Conservation (phyloP, 768 basidiomycete genomes). For the Pisolithus marmoratus region DNA sequence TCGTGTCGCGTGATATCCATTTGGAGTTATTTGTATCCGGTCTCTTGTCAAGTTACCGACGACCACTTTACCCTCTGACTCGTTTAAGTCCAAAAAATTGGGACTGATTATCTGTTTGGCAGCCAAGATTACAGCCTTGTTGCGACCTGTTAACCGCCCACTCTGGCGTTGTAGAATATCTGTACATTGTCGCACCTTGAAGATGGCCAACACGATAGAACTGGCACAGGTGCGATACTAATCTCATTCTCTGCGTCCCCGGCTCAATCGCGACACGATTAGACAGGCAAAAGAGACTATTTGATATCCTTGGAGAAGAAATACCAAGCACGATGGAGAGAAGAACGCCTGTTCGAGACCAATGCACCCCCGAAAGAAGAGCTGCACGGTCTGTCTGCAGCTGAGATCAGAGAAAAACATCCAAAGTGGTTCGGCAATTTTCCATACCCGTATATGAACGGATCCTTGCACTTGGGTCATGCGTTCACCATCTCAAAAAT, state of each 20-base stretch:
- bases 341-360: constrained; percentile 76
- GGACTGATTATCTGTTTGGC: constrained; percentile 20
- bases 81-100: not conserved
- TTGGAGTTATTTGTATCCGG: constrained; percentile 13
- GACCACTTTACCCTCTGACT: constrained; percentile 10
- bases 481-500: constrained; percentile 98
- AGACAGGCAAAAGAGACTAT: constrained; percentile 94
- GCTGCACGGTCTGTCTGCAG: constrained; percentile 53
- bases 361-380: constrained; percentile 71
- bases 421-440: constrained; percentile 99
- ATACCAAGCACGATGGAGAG: constrained; percentile 79
- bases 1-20: constrained; percentile 25
- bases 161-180: constrained; percentile 28
- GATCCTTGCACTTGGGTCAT: constrained; percentile 93
- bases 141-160: constrained; percentile 20
- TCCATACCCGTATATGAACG: constrained; percentile 98
- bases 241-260: not conserved
- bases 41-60: no score
- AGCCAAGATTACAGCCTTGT: constrained; percentile 21
- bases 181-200: constrained; percentile 13
- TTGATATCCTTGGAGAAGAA: constrained; percentile 76
- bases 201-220: constrained; percentile 62
- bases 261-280: constrained; percentile 2
- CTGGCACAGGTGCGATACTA: constrained; percentile 45
- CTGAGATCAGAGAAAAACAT: constrained; percentile 65